A percentile compares a stretch with the other conserved stretches of the same genome.
phyloP scores from a whole-genome alignment of 306 rosid species.

The Acacia crassicarpa region DNA sequence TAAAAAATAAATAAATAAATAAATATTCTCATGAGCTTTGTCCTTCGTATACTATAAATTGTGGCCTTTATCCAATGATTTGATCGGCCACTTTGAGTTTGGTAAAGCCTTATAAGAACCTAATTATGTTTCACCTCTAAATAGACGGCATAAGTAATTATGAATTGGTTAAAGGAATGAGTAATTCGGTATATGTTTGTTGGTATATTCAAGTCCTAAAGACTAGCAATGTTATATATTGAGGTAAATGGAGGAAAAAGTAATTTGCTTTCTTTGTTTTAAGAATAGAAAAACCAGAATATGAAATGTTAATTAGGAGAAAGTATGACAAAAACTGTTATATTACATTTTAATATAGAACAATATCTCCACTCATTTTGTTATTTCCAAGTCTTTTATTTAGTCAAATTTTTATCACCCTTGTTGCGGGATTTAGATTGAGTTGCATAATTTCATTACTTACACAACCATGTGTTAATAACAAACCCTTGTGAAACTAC shows the following conservation, averaged over 20 bases:
- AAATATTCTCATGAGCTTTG: not conserved
- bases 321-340: no score
- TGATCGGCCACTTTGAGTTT: not conserved
- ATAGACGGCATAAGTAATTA: not conserved
- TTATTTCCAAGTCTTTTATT: not conserved
- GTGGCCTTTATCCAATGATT: not conserved
- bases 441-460: no score
- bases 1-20: no score
- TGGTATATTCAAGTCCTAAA: not conserved
- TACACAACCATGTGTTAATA: not conserved
- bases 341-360: not conserved
- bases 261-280: not conserved
- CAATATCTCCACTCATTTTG: not conserved
- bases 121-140: not conserved
- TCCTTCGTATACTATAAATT: no score
- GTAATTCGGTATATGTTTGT: no score
- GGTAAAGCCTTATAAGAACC: not conserved
- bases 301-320: not conserved
- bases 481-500: no score
- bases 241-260: not conserved
- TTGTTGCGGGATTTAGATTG: no score
- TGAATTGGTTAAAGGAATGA: not conserved
- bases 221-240: not conserved
- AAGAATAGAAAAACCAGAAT: no score
- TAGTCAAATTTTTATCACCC: not conserved